phyloP scores from a whole-genome alignment of 805 yeast genomes.

The Candida incommunis region DNA sequence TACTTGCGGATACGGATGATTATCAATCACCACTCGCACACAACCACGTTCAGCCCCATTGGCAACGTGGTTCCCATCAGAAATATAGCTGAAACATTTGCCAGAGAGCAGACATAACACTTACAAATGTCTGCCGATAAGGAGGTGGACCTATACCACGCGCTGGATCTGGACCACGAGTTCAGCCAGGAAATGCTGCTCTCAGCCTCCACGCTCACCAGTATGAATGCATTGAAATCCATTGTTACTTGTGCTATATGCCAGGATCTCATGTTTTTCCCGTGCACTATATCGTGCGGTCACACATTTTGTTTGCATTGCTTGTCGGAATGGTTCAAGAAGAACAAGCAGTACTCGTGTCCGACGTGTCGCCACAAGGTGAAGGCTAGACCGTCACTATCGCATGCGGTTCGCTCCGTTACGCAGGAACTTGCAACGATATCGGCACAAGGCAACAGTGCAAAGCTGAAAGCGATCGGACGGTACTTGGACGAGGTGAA shows the following conservation, averaged over 20 bases:
- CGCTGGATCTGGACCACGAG: neutral
- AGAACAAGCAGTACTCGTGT: neutral
- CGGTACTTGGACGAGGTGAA: neutral
- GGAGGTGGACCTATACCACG: neutral
- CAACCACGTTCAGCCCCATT: no score
- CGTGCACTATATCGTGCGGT: slow-evolving; percentile 11
- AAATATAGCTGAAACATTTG: no score
- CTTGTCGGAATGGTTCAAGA: neutral
- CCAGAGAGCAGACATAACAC: no score
- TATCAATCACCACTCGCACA: neutral
- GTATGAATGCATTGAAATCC: neutral
- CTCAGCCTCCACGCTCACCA: neutral
- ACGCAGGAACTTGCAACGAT: neutral
- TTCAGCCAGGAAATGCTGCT: neutral
- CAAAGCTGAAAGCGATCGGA: neutral
- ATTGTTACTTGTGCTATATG: slow-evolving; percentile 5
- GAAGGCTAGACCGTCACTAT: neutral
- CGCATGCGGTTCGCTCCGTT: neutral
- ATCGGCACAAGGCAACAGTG: neutral
- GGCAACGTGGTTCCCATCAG: no score
- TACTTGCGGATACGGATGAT: neutral
- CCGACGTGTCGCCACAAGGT: neutral
- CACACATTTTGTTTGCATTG: slow-evolving; percentile 10
- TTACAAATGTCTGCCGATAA: no score
- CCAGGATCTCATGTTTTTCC: slow-evolving; percentile 10